phyloP scores from a whole-genome alignment of 1,284 basidiomycete species.

The Naganishia cerealis region DNA sequence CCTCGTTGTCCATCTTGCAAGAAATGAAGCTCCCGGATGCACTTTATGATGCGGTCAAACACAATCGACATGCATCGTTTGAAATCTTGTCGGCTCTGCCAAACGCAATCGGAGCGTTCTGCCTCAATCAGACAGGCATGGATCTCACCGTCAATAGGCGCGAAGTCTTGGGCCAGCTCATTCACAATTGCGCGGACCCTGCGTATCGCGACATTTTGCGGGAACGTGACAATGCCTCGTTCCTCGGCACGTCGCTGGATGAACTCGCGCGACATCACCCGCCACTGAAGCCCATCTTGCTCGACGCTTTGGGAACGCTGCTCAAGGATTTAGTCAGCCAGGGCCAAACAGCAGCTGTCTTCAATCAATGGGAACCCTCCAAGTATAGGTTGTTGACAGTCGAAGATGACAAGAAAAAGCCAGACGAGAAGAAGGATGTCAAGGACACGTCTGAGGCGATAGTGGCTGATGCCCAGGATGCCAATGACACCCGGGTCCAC shows the following conservation, averaged over 20 bases:
- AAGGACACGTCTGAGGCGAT: background rate
- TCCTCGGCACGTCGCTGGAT: slow-evolving; percentile 86
- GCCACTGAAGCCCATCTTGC: slow-evolving; percentile 73
- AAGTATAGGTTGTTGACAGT: slow-evolving; percentile 25
- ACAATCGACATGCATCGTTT: slow-evolving; percentile 78
- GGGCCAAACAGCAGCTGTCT: slow-evolving; percentile 36
- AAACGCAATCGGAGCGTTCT: slow-evolving; percentile 94
- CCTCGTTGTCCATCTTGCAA: slow-evolving; percentile 86
- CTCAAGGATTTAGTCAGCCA: slow-evolving; percentile 64
- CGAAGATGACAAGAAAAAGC: slow-evolving; percentile 15
- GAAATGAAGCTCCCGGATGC: slow-evolving; percentile 86
- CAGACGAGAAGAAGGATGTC: slow-evolving; percentile 5
- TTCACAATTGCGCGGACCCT: slow-evolving; percentile 82
- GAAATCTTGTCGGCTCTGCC: slow-evolving; percentile 91
- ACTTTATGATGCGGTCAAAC: slow-evolving; percentile 82
- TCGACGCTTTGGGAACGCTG: slow-evolving; percentile 70
- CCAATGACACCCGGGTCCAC: background rate
- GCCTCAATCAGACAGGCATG: slow-evolving; percentile 87
- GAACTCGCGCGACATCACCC: slow-evolving; percentile 97
- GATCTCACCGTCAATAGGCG: slow-evolving; percentile 74
- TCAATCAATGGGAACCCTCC: slow-evolving; percentile 32
- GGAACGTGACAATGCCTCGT: slow-evolving; percentile 87
- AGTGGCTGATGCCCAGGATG: background rate
- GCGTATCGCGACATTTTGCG: slow-evolving; percentile 80
- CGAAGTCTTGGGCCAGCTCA: slow-evolving; percentile 76